These are phyloP conservation scores for Orbilia ellipsospora DNA, from an alignment of 2,329 filamentous ascomycete species.

Conservation along the genomic window DNA sequence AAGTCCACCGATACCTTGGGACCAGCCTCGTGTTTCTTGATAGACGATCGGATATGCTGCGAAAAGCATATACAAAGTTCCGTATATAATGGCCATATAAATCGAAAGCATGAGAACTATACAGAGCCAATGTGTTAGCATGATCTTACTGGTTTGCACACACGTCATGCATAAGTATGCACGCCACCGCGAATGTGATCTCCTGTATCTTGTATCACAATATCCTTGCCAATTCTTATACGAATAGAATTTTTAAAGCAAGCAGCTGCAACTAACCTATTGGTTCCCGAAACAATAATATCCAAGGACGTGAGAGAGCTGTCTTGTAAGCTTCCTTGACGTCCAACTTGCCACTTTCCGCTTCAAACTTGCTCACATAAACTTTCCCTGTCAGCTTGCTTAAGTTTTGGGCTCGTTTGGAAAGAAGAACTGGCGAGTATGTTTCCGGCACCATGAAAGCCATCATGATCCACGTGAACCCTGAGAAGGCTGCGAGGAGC, in stretches of 20 bases:
- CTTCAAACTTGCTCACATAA: slow-evolving; percentile 69
- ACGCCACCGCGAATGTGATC: too few relatives aligned
- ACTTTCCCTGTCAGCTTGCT: slow-evolving; percentile 68
- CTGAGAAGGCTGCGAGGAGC: slow-evolving; percentile 72
- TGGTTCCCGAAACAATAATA: slow-evolving; percentile 76
- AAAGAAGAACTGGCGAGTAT: slow-evolving; percentile 70
- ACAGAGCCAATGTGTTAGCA: background rate
- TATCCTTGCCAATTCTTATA: too few relatives aligned
- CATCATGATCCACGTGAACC: slow-evolving; percentile 70
- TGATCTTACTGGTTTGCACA: background rate
- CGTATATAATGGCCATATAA: slow-evolving; percentile 73
- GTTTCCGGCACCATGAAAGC: slow-evolving; percentile 70
- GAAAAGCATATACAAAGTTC: slow-evolving; percentile 70
- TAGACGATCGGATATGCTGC: slow-evolving; percentile 75
- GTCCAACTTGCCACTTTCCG: slow-evolving; percentile 63
- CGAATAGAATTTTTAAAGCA: background rate
- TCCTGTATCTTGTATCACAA: too few relatives aligned
- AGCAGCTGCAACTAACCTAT: slow-evolving; percentile 63
- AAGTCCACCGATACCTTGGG: slow-evolving; percentile 70
- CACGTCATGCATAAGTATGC: background rate
- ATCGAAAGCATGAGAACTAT: slow-evolving; percentile 71
- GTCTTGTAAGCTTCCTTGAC: slow-evolving; percentile 68
- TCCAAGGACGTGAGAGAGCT: slow-evolving; percentile 74
- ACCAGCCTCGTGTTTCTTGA: slow-evolving; percentile 71
- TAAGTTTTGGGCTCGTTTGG: slow-evolving; percentile 67